Percentiles rank a stretch among this genome's conserved stretches.
Evolutionary conservation across 306 rosid genomes (phyloP).

Genomic region (Cucurbita pepo): DNA sequence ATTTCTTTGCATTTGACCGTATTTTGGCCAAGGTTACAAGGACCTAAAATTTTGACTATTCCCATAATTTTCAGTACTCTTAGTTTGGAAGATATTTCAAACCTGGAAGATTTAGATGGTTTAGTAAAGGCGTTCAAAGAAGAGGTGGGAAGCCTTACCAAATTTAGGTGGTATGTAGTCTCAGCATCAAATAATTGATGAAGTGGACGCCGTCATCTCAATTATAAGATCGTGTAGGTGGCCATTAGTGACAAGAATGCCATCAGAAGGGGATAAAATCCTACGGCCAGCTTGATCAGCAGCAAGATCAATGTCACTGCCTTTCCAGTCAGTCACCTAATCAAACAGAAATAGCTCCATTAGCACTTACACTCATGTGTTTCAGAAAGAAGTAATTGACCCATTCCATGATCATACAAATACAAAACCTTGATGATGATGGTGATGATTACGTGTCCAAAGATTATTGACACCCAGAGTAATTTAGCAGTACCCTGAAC

Average conservation of each 20-base stretch:
- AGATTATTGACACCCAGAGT: neutral
- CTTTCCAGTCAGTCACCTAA: constrained; percentile 75
- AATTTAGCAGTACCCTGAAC: neutral
- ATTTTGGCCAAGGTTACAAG: neutral
- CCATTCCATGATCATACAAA: neutral
- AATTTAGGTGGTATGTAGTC: neutral
- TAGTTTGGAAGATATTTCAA: neutral
- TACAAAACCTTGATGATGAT: neutral
- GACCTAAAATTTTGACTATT: neutral
- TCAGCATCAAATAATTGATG: constrained; percentile 7
- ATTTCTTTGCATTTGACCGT: neutral
- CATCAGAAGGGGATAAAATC: constrained; percentile 51
- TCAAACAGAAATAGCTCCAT: constrained; percentile 9
- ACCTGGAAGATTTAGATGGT: neutral
- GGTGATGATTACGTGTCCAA: neutral
- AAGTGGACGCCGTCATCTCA: constrained; percentile 30
- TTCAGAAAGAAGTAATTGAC: neutral
- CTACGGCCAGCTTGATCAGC: constrained; percentile 51
- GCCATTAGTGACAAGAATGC: constrained; percentile 57
- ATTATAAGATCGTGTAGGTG: constrained; percentile 38
- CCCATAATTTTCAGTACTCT: neutral
- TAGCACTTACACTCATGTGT: neutral
- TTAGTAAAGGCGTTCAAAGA: neutral
- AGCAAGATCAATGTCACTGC: constrained; percentile 53
- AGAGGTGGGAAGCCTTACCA: neutral